Evolutionary conservation across 2,329 filamentous ascomycete genomes (phyloP).

Genomic region (Plectosphaerella cucumerina): DNA sequence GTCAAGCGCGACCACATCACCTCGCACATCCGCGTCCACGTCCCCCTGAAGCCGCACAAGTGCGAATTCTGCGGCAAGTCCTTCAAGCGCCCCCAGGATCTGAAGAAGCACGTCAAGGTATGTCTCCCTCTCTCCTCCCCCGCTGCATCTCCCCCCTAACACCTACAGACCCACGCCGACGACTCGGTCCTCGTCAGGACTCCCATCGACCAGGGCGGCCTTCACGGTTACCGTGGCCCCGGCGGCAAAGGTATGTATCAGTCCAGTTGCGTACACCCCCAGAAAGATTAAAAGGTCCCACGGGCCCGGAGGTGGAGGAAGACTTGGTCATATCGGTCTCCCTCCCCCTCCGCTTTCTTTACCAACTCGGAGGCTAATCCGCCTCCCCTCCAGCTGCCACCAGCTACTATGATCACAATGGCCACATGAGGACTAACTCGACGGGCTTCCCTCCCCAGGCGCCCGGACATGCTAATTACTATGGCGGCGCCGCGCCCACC

Average conservation of each 20-base stretch:
- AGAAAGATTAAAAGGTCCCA: background rate
- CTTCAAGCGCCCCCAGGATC: conserved; percentile 96
- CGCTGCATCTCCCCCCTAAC: background rate
- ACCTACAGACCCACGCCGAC: conserved; percentile 75
- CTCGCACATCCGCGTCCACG: conserved; percentile 96
- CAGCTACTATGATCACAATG: conserved; percentile 62
- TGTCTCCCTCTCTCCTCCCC: conserved; percentile 6
- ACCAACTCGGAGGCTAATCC: conserved; percentile 34
- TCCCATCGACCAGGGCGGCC: conserved; percentile 46
- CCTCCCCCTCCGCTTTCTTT: conserved; percentile 20
- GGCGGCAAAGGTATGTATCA: conserved; percentile 46
- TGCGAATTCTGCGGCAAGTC: conserved; percentile 98
- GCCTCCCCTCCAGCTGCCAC: conserved; percentile 42
- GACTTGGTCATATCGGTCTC: conserved; percentile 9
- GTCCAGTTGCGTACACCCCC: conserved; percentile 10
- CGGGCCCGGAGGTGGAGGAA: background rate
- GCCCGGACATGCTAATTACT: conserved; percentile 50
- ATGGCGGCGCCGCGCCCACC: conserved; percentile 40
- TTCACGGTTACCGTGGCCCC: conserved; percentile 49
- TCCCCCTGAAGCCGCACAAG: conserved; percentile 98
- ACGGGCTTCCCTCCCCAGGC: conserved; percentile 54
- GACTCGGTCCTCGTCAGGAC: conserved; percentile 70
- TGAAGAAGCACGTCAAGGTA: conserved; percentile 98
- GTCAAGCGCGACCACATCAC: conserved; percentile 99
- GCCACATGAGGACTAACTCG: conserved; percentile 56